phyloP scores from a whole-genome alignment of 306 rosid genomes.

The Prunus davidiana region DNA sequence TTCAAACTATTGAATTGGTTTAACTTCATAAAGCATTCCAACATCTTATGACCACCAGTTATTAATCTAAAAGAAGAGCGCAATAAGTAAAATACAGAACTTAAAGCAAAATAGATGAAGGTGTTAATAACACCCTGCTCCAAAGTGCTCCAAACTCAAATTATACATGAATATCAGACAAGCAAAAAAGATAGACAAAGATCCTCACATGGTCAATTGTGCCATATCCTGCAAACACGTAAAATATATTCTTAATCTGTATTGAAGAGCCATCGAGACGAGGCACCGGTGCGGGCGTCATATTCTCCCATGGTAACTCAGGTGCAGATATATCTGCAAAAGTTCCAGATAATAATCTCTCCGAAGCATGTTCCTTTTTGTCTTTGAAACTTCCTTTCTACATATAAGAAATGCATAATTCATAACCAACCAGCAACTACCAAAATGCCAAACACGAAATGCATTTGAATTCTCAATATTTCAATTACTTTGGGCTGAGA shows the following conservation, averaged over 20 bases:
- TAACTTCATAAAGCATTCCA: background rate
- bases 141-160: too few species aligned
- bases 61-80: background rate
- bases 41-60: background rate
- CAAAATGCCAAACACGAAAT: background rate
- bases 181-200: background rate
- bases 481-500: background rate
- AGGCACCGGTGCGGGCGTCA: conserved; percentile 84
- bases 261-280: conserved; percentile 79
- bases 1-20: background rate
- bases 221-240: conserved; percentile 79
- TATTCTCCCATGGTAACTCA: conserved; percentile 67
- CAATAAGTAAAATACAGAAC: background rate
- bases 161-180: background rate
- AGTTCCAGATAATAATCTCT: conserved; percentile 50
- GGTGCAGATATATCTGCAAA: conserved; percentile 85
- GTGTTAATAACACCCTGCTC: background rate
- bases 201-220: conserved; percentile 58
- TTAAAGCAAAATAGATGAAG: too few species aligned
- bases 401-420: background rate
- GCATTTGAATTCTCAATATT: background rate
- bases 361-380: conserved; percentile 19
- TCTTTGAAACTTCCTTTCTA: conserved; percentile 27
- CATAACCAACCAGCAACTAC: background rate
- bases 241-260: conserved; percentile 63